Percentiles rank a stretch among this genome's conserved stretches.
These are phyloP conservation scores for Brachypodium distachyon DNA, from an alignment of 202 grass and related monocot genomes.

Conservation along the genomic window DNA sequence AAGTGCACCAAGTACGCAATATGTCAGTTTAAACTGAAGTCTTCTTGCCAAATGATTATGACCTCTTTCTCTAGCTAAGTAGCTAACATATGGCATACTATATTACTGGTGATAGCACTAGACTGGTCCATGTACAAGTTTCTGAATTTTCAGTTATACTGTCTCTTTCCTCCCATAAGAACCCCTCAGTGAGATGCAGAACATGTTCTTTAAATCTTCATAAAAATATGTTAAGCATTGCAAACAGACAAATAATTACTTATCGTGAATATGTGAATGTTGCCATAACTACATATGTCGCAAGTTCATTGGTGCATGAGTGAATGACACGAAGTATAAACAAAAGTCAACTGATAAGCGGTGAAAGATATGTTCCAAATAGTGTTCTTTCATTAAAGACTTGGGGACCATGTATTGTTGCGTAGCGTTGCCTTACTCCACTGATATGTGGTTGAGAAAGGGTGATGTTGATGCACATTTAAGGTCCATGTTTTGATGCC, in stretches of 20 bases:
- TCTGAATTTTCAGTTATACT: neutral
- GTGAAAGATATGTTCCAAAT: conserved; percentile 13
- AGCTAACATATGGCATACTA: neutral
- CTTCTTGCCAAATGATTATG: neutral
- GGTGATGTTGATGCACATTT: conserved; percentile 4
- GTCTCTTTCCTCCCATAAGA: neutral
- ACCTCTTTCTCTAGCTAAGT: neutral
- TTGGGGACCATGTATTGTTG: conserved; percentile 4
- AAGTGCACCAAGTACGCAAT: neutral
- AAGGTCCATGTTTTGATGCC: neutral
- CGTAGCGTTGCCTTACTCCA: neutral
- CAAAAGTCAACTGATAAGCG: neutral
- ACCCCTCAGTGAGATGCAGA: neutral
- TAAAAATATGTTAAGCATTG: neutral
- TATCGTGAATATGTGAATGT: neutral
- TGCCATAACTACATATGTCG: neutral
- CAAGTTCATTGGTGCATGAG: neutral
- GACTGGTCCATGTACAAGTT: neutral
- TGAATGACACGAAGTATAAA: neutral
- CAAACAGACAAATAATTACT: neutral
- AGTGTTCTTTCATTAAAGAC: neutral
- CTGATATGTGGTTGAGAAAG: conserved; percentile 6
- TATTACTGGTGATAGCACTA: neutral
- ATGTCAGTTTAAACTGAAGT: neutral
- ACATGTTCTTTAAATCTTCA: neutral